Evolutionary conservation across 1,284 basidiomycete species (phyloP).

Genomic region (Tremellales sp.): DNA sequence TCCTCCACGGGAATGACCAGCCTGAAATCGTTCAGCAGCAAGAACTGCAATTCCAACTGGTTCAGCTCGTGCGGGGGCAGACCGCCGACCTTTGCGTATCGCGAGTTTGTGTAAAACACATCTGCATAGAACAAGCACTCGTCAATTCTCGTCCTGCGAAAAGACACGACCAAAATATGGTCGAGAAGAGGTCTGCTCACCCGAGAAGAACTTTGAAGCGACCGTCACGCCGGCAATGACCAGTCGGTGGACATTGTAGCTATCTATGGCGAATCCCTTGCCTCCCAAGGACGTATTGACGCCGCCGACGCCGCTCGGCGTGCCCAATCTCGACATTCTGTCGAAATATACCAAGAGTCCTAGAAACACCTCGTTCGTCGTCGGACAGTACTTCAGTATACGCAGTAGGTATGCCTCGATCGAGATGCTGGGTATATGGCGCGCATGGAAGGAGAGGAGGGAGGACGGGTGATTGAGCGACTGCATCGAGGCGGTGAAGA

Average conservation of each 20-base stretch:
- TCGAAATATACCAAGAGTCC: constrained; percentile 95
- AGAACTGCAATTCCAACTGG: constrained; percentile 93
- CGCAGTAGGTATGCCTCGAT: constrained; percentile 92
- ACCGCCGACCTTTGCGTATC: constrained; percentile 97
- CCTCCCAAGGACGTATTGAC: constrained; percentile 19
- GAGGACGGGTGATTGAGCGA: constrained; percentile 75
- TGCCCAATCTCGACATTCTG: constrained; percentile 57
- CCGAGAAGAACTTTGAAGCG: constrained; percentile 94
- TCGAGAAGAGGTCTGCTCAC: constrained; percentile 29
- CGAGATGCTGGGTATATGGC: constrained; percentile 89
- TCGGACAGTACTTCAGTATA: constrained; percentile 97
- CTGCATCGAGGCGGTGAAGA: constrained; percentile 65
- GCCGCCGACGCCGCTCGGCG: constrained; percentile 30
- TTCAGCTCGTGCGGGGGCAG: constrained; percentile 91
- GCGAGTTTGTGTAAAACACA: constrained; percentile 98
- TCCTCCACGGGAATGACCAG: constrained; percentile 83
- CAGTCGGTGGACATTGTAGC: constrained; percentile 91
- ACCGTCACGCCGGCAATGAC: constrained; percentile 98
- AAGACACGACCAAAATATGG: neutral
- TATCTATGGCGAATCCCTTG: constrained; percentile 86
- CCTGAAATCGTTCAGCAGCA: constrained; percentile 91
- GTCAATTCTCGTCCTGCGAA: neutral
- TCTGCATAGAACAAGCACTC: constrained; percentile 51
- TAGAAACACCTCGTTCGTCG: constrained; percentile 96
- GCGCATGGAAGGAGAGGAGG: constrained; percentile 88